Evolutionary conservation across 2,329 filamentous ascomycete genomes (phyloP), one percentile per base, ranked within the genome.

Genomic region (Pseudogymnoascus verrucosus): DNA sequence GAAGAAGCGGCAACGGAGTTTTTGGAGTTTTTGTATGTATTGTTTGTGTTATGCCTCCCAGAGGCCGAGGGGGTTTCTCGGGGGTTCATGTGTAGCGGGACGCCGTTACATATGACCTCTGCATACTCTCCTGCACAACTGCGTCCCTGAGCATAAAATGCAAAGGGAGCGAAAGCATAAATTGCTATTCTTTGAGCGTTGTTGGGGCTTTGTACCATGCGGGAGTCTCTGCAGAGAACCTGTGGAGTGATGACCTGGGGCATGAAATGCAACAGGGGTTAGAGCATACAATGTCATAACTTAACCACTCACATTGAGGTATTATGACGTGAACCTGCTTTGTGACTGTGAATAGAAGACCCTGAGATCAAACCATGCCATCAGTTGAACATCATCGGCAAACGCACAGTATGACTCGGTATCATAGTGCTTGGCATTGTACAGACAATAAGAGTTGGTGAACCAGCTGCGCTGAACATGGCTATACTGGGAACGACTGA

Each of bases 111-210:
- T 12, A 14, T 26, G 21, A 12, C 44, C 21, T 21, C 42, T 5
- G 7, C n/a, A 31, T 26, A 16, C 14, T 16, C 23, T 54, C 12
- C 26, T 31, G 8, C 47, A 34, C 51, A 34, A 34, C n/a, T 34
- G 51, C 51, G 51, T 57, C 51, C 51, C 51, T 57, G 51, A 57
- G 51, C 51, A 57, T 34, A 21, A 57, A 57, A 34, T 57, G 11
- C 51, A 57, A 57, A 34, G 51, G 28, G 28, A 34, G 51, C 51
- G 51, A 57, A 36, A 57, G 51, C 28, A 57, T 57, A 34, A 57
- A 34, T 21, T 57, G 51, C 28, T 57, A 36, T 57, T 36, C 5
- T 34, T 31, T 36, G 28, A 14, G 28, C 10, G 16, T 57, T 19
- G 16, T 21, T 57, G 51, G 28, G 10, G 16, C 1, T 21, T 57